Evolutionary conservation across 768 basidiomycete genomes (phyloP).

Genomic region (Suillus cothurnatus): DNA sequence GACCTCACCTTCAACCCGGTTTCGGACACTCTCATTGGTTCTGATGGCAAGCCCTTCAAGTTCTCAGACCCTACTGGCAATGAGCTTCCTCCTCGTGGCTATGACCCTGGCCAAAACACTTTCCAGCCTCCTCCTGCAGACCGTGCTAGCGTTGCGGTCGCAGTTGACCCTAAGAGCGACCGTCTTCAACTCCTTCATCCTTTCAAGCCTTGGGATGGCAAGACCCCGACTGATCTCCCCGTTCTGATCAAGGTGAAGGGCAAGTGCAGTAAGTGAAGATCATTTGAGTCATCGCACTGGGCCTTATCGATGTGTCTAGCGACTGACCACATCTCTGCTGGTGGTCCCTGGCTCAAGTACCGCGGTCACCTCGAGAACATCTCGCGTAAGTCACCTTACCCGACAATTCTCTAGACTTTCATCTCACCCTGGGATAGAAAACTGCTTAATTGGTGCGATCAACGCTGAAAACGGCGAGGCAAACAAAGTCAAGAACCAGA

Average conservation of each 20-base stretch:
- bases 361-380: slow-evolving; percentile 99
- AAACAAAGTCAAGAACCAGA: slow-evolving; percentile 91
- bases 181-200: slow-evolving; percentile 90
- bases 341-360: slow-evolving; percentile 99
- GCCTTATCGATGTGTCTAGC: slow-evolving; percentile 40
- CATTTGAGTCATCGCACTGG: background rate
- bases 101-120: slow-evolving; percentile 95
- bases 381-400: slow-evolving; percentile 61
- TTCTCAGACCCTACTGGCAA: slow-evolving; percentile 90
- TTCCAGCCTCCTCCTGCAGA: slow-evolving; percentile 94
- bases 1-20: slow-evolving; percentile 96
- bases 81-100: slow-evolving; percentile 94
- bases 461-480: slow-evolving; percentile 95
- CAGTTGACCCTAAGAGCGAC: slow-evolving; percentile 82
- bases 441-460: slow-evolving; percentile 97
- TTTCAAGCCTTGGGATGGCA: slow-evolving; percentile 92
- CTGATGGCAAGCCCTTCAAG: slow-evolving; percentile 96
- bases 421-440: slow-evolving; percentile 53
- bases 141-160: slow-evolving; percentile 81
- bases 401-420: background rate
- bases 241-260: slow-evolving; percentile 98
- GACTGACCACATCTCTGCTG: slow-evolving; percentile 95
- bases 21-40: slow-evolving; percentile 82
- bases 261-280: slow-evolving; percentile 85
- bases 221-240: slow-evolving; percentile 86